Base-by-base conservation (phyloP, 1,139 yeast species). In the Magnusiomyces tetraspermus region DNA sequence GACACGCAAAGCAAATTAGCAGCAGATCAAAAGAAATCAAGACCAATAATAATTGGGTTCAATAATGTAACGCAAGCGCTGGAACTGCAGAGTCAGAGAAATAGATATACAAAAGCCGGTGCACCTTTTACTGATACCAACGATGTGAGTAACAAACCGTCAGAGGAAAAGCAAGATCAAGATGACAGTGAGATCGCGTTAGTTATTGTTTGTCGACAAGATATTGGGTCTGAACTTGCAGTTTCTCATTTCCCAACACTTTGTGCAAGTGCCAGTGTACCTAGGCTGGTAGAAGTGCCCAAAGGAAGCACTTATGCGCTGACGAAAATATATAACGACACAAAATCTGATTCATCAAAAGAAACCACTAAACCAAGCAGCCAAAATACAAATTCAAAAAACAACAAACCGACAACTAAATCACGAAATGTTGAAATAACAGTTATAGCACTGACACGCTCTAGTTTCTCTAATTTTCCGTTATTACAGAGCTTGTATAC, bases 201-300 rank as follows among this genome's bases (percentile, higher is more conserved):
- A 31, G 50, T 53, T 31, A 46, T 51, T 40, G 49, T 51, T 19
- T 51, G 53, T 28, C 47, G 44, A 10, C 45, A 45, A 15, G 55
- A 53, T 26, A 51, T 53, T 30, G 46, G 24, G 23, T 52, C 55
- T 3, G 55, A 50, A 19, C 43, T 53, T 26, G 49, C 51, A 4
- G 30, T 28, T 1, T 45, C 48, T n/a, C 53, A 51, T 41, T 51
- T 53, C 38, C 55, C 53, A 0, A 19, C 43, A 11, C 48, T 51
- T 11, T 51, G 55, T 22, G 53, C 48, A 2, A 40, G 46, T n/a
- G 55, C 55, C 6, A 22, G 45, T 11, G 51, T 48, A n/a, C 10
- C 33, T 21, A 48, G 47, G 17, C 46, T 53, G 19, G 45, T 51
- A 3, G 48, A 40, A 17, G 42, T 53, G 2, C 51, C 51, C 5